Base-by-base conservation (phyloP, 441 rosid species). In the Pelargonium myrrhifolium region DNA sequence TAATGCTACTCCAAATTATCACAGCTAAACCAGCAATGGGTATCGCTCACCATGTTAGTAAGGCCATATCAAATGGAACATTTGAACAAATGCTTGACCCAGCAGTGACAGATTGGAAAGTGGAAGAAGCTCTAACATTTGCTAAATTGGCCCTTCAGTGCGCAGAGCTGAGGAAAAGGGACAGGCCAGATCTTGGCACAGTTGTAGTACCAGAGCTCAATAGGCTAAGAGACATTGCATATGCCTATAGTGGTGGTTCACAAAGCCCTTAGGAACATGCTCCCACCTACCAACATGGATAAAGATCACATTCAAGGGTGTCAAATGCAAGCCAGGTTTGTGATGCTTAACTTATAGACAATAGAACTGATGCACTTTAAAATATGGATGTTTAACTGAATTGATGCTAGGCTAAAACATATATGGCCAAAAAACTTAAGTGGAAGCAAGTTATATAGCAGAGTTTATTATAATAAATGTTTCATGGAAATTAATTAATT, bases 21-120 rank as follows among this genome's bases (percentile, higher is more conserved):
- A 86, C 94, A 18, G 89, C 85, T 31, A 85, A 63, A 70, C 78
- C 91, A 58, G 86, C 94, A 45, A 86, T 86, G 91, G 94, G 88
- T 22, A 72, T 88, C 15, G 74, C 91, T 15, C 91, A 88, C 73
- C 87, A 83, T 21, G 89, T 86, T 14, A 69, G 71, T 3, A 75
- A 71, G 55, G 89, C 94, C 12, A 81, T 88, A 12, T 82, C 83
- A 56, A 78, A 67, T 65, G 91, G 89, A 42, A 81, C 70, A 47
- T 81, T 88, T 0, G 74, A 64, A 37, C 83, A 84, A 17, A 78
- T 86, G 74, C 89, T 88, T 42, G 90, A 88, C 56, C 84, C 82
- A 6, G 47, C 74, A 2, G 80, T 88, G 40, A 31, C 69, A 0
- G 87, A 86, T 35, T 86, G 94, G 94, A 91, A 89, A 15, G 26